Evolutionary conservation across 2,329 filamentous ascomycete genomes (phyloP).

Genomic region (Epichloe hybrida): DNA sequence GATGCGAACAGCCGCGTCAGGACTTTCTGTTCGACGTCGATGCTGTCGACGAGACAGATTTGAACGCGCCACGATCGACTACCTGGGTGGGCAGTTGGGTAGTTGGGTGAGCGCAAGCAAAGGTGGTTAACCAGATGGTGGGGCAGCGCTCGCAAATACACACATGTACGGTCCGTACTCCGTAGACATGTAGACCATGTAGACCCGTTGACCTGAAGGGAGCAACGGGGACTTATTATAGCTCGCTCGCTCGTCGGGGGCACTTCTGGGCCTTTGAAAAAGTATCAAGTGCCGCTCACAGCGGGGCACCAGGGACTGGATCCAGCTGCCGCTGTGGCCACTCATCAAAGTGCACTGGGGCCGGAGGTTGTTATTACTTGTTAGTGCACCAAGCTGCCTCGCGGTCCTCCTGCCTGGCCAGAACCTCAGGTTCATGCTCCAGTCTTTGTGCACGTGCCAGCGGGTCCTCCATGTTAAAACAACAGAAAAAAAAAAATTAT

Average conservation of each 20-base stretch:
- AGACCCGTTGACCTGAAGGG: background rate
- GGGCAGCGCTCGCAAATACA: background rate
- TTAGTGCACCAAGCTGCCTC: no score
- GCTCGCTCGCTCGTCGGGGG: background rate
- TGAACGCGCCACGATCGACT: background rate
- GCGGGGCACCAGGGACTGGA: no score
- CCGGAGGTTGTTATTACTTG: no score
- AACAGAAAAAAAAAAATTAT: slow-evolving; percentile 1
- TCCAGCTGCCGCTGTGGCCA: no score
- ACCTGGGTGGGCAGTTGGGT: background rate
- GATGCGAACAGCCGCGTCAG: background rate
- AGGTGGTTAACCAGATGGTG: background rate
- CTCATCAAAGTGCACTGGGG: no score
- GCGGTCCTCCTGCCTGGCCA: no score
- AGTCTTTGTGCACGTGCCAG: slow-evolving; percentile 1
- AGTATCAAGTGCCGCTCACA: no score
- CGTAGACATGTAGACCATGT: no score
- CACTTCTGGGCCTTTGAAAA: no score
- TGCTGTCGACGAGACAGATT: slow-evolving; percentile 1
- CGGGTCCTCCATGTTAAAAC: background rate
- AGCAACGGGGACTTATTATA: background rate
- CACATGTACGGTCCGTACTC: no score
- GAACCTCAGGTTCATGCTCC: background rate
- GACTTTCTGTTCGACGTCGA: background rate
- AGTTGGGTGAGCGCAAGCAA: background rate